These are phyloP conservation scores for Davidsoniella australis DNA, from an alignment of 2,329 filamentous ascomycete species.

Conservation along the genomic window DNA sequence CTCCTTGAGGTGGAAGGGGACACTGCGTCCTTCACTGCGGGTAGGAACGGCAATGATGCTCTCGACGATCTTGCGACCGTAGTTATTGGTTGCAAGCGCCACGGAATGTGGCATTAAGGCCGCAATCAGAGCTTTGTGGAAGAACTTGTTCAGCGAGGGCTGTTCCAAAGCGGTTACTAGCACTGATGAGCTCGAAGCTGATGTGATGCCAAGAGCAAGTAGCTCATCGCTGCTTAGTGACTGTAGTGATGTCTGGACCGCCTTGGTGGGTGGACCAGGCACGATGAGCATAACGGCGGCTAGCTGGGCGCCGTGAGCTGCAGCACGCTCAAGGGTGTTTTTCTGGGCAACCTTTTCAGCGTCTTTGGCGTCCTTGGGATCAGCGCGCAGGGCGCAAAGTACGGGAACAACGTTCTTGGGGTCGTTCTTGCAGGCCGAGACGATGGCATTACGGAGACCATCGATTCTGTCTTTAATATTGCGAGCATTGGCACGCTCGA, in stretches of 20 bases:
- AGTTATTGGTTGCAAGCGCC: conserved; percentile 31
- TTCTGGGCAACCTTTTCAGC: conserved; percentile 6
- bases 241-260: conserved; percentile 58
- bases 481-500: conserved; percentile 66
- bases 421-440: conserved; percentile 30
- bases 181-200: conserved; percentile 31
- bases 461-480: conserved; percentile 36
- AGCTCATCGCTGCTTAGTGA: conserved; percentile 38
- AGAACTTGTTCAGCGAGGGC: conserved; percentile 30
- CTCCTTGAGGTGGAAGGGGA: conserved; percentile 43
- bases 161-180: conserved; percentile 33
- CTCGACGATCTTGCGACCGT: conserved; percentile 34
- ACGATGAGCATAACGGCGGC: conserved; percentile 64
- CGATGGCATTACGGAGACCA: conserved; percentile 29
- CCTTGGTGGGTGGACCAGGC: conserved; percentile 47
- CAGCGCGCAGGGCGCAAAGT: conserved; percentile 29
- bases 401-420: conserved; percentile 31
- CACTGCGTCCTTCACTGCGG: conserved; percentile 25
- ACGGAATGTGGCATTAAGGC: conserved; percentile 27
- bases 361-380: conserved; percentile 19
- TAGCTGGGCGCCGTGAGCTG: conserved; percentile 61
- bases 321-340: conserved; percentile 7
- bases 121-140: conserved; percentile 39
- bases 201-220: conserved; percentile 44
- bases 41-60: conserved; percentile 33